Evolutionary conservation across 1,139 yeast genomes (phyloP).

Genomic region (Meyerozyma elateridarum): DNA sequence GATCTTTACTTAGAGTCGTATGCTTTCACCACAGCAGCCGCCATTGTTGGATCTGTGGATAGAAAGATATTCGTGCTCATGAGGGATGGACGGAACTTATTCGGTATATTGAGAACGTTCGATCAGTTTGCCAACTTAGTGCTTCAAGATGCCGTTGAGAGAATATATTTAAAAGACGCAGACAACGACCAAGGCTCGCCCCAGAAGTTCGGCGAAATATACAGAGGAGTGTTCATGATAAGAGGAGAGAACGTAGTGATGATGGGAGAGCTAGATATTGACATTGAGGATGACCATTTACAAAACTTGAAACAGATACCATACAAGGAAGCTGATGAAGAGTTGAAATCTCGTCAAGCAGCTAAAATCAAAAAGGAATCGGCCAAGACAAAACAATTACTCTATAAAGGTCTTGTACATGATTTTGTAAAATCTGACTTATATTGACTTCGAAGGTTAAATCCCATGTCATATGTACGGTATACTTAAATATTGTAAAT

Average conservation of each 20-base stretch:
- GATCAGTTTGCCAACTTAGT: slow-evolving; percentile 95
- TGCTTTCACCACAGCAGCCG: slow-evolving; percentile 96
- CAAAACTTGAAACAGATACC: slow-evolving; percentile 52
- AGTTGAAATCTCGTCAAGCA: slow-evolving; percentile 35
- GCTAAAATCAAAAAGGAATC: slow-evolving; percentile 41
- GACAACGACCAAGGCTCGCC: slow-evolving; percentile 24
- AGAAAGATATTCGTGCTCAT: slow-evolving; percentile 79
- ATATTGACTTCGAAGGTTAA: slow-evolving; percentile 32
- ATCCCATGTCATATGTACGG: no score
- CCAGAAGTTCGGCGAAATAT: slow-evolving; percentile 64
- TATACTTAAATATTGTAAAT: slow-evolving; percentile 6
- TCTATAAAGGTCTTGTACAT: slow-evolving; percentile 50
- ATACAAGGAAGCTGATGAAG: slow-evolving; percentile 54
- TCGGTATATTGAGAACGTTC: slow-evolving; percentile 87
- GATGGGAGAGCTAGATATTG: slow-evolving; percentile 92
- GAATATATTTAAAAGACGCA: slow-evolving; percentile 55
- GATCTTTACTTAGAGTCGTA: slow-evolving; percentile 61
- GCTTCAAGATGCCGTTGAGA: slow-evolving; percentile 83
- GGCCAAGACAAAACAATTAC: slow-evolving; percentile 43
- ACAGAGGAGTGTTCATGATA: slow-evolving; percentile 78
- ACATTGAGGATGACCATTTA: slow-evolving; percentile 72
- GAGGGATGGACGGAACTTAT: slow-evolving; percentile 84
- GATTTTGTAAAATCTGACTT: slow-evolving; percentile 54
- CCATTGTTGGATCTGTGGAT: slow-evolving; percentile 90
- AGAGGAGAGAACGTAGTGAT: slow-evolving; percentile 98